A percentile compares a stretch with the other conserved stretches of the same genome.
phyloP scores from a whole-genome alignment of 2,329 filamentous ascomycete species.

The Cadophora gregata region DNA sequence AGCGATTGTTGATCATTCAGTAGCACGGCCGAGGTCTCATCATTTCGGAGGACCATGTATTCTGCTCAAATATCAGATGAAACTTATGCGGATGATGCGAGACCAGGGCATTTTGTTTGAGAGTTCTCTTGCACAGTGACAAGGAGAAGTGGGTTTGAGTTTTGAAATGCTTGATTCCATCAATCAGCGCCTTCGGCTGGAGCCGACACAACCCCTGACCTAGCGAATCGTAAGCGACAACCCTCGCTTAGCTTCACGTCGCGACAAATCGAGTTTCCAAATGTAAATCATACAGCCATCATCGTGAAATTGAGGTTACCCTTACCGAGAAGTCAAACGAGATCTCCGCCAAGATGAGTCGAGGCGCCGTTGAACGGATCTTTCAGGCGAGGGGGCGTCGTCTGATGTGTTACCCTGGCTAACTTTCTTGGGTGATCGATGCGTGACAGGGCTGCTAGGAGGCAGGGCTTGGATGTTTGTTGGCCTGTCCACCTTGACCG shows the following conservation, averaged over 20 bases:
- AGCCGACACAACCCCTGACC: constrained; percentile 15
- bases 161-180: constrained; percentile 24
- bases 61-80: background rate
- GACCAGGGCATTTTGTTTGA: background rate
- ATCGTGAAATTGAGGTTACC: constrained; percentile 12
- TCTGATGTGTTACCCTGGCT: constrained; percentile 25
- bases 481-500: constrained; percentile 12
- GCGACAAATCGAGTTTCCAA: constrained; percentile 22
- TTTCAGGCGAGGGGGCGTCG: constrained; percentile 15
- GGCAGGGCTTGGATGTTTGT: constrained; percentile 17
- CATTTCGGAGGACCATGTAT: background rate
- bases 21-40: background rate
- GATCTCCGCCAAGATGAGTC: constrained; percentile 23
- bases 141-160: background rate
- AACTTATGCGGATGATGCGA: background rate
- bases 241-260: constrained; percentile 25
- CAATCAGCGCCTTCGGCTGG: constrained; percentile 21
- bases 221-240: background rate
- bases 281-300: constrained; percentile 20
- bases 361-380: constrained; percentile 17
- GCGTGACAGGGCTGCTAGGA: constrained; percentile 8
- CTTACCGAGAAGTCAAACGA: constrained; percentile 16
- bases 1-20: background rate
- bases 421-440: constrained; percentile 1
- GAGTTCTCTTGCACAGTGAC: background rate